These are phyloP conservation scores for Torulaspora gathmanii DNA, from an alignment of 805 yeast species.

Conservation along the genomic window DNA sequence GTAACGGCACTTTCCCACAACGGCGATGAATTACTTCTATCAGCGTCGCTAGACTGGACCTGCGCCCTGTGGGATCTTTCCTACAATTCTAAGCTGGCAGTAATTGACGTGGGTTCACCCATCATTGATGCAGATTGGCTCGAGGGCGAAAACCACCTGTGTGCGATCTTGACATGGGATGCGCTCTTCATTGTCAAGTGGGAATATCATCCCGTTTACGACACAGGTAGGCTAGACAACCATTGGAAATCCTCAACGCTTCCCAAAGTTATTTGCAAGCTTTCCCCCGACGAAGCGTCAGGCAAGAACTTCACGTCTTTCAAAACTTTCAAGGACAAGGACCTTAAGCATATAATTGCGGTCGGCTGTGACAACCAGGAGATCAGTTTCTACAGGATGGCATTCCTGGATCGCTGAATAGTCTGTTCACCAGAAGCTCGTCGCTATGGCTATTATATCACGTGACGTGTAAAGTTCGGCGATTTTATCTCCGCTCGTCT, in stretches of 20 bases:
- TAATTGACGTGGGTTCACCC: slow-evolving; percentile 19
- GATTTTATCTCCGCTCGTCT: slow-evolving; percentile 4
- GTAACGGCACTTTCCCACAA: slow-evolving; percentile 19
- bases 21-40: slow-evolving; percentile 17
- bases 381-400: slow-evolving; percentile 6
- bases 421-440: neutral
- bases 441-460: neutral
- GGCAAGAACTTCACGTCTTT: slow-evolving; percentile 13
- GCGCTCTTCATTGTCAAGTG: slow-evolving; percentile 12
- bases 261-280: slow-evolving; percentile 8
- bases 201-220: slow-evolving; percentile 5
- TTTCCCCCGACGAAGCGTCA: slow-evolving; percentile 7
- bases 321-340: slow-evolving; percentile 8
- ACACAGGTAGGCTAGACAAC: slow-evolving; percentile 1
- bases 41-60: slow-evolving; percentile 28
- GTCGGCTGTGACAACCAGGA: slow-evolving; percentile 7
- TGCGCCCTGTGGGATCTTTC: slow-evolving; percentile 26
- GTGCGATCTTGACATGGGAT: slow-evolving; percentile 17
- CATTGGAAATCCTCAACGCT: slow-evolving; percentile 4
- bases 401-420: neutral
- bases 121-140: slow-evolving; percentile 22
- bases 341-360: slow-evolving; percentile 5
- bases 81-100: slow-evolving; percentile 12
- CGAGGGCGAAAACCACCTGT: slow-evolving; percentile 1
- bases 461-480: slow-evolving; percentile 1